Evolutionary conservation across 2,329 filamentous ascomycete genomes (phyloP), one percentile per base, ranked within the genome.

Genomic region (Neopestalotiopsis sp.): DNA sequence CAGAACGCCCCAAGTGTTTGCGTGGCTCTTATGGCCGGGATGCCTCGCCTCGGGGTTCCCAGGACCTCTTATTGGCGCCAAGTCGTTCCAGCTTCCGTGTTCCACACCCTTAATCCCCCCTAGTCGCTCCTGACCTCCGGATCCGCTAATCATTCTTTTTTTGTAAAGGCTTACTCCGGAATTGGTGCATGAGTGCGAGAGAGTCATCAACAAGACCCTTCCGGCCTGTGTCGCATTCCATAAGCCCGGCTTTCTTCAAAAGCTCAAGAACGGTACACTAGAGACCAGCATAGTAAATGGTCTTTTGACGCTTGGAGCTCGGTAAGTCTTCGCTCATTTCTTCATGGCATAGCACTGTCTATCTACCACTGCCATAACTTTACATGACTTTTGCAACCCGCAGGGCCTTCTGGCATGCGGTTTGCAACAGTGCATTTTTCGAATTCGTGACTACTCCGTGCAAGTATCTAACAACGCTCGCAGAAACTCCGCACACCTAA

Each of bases 141-240:
- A 53, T 57, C 32, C 65, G 63, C 69, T 70, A 64, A 70, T 66
- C 58, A 40, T n/a, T 24, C 6, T 38, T 38, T 38, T 58, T 38
- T 40, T 40, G 32, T 66, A 65, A 73, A 85, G 83, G 72, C 78
- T 90, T 65, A 88, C 87, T 9, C 87, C 88, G 65, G 88, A 90
- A 76, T 81, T 89, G 70, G 81, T 89, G 70, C 80, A 83, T 72
- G 88, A 90, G 79, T 89, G 87, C 77, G 88, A 90, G 79, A 84
- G 87, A 69, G 87, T 89, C 75, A 86, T 90, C 74, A 85, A 84
- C 74, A 89, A 88, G 81, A 88, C 87, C 14, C 84, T 89, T 73
- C 88, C 88, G 53, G 87, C 88, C 71, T 89, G 87, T 75, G 87
- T 90, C 57, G 88, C 87, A 74, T 90, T 90, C 76, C 88, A 90